Evolutionary conservation across 192 early-diverging fungal species (phyloP).

Genomic region (Podochytrium sp.): DNA sequence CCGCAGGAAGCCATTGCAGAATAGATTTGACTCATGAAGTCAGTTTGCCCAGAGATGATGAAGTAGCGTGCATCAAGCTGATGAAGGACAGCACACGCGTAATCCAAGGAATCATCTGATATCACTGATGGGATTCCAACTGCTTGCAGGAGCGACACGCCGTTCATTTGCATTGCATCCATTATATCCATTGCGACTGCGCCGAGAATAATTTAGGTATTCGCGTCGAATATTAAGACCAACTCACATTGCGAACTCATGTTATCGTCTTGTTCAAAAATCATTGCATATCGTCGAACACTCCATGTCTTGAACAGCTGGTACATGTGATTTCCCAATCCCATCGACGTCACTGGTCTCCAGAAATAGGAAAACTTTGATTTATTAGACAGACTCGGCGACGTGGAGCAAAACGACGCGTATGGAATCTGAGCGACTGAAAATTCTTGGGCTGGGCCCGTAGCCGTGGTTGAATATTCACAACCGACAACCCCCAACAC

Average conservation of each 20-base stretch:
- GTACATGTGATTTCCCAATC: constrained; percentile 13
- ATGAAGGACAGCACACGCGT: not conserved
- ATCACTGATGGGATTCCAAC: not conserved
- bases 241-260: constrained; percentile 4
- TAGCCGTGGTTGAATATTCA: not conserved
- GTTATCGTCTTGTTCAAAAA: constrained; percentile 11
- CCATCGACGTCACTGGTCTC: not conserved
- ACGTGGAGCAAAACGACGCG: not conserved
- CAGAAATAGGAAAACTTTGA: not conserved
- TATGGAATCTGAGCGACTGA: not conserved
- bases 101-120: not conserved
- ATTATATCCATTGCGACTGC: not conserved
- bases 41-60: not conserved
- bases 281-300: constrained; percentile 2
- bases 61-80: not conserved
- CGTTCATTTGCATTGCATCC: not conserved
- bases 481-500: not conserved
- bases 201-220: not conserved
- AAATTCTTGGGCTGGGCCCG: not conserved
- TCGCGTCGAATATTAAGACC: not conserved
- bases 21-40: not conserved
- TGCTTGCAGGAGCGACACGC: too few relatives aligned
- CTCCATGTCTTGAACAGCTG: constrained; percentile 11
- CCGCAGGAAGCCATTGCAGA: not conserved
- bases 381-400: not conserved